A percentile compares a stretch with the other conserved stretches of the same genome.
Evolutionary conservation across 106 monocot genomes (phyloP).

Genomic region (Chionographis japonica): DNA sequence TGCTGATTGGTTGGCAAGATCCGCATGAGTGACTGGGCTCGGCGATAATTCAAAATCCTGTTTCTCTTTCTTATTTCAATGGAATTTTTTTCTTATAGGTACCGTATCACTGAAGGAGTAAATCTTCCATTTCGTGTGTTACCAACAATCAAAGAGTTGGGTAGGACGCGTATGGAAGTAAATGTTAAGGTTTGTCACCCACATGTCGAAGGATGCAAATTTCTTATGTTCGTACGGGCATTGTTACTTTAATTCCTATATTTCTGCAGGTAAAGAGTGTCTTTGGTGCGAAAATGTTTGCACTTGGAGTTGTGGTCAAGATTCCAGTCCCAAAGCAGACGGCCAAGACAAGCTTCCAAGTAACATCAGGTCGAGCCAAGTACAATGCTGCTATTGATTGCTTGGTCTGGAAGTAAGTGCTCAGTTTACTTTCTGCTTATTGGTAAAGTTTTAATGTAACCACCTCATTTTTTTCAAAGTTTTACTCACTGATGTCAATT

Average conservation of each 20-base stretch:
- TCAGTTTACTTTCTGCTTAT: neutral
- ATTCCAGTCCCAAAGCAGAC: constrained; percentile 99
- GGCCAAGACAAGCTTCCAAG: constrained; percentile 97
- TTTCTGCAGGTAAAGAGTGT: constrained; percentile 89
- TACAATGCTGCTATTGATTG: constrained; percentile 97
- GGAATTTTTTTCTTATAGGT: constrained; percentile 28
- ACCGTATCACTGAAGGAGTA: constrained; percentile 98
- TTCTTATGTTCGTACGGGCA: neutral
- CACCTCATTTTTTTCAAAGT: neutral
- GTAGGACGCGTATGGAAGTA: constrained; percentile 92
- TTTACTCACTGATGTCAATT: neutral
- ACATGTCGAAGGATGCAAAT: neutral
- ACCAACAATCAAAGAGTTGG: constrained; percentile 96
- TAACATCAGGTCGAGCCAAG: constrained; percentile 95
- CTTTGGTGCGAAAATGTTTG: constrained; percentile 98
- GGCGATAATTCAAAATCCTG: neutral
- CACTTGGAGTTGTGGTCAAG: constrained; percentile 95
- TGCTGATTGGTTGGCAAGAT: too few relatives aligned
- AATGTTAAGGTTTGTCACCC: constrained; percentile 83
- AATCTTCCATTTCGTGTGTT: constrained; percentile 98
- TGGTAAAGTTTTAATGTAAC: neutral
- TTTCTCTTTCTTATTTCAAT: neutral
- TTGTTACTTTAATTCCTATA: neutral
- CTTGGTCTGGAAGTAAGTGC: constrained; percentile 96
- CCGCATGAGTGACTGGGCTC: too few relatives aligned